Base-by-base conservation (phyloP, 164 flowering plant species). In the Cinnamomum chago region DNA sequence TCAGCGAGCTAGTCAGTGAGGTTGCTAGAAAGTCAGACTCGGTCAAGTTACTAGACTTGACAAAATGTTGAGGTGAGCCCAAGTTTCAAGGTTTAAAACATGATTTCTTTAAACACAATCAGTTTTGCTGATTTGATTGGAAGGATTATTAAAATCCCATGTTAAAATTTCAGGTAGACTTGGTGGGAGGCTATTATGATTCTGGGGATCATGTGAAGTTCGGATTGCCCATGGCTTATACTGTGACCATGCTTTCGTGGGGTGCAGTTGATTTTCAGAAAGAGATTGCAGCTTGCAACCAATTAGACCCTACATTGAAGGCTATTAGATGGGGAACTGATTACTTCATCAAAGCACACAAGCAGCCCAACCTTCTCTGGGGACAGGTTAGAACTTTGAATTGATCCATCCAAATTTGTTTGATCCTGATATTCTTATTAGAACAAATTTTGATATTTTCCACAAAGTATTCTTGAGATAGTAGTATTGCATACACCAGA, bases 151-250 rank as follows among this genome's bases (percentile, higher is more conserved):
- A 20, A 60, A 60, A 14, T 11, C 14, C 40, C 47, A 27, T 30
- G 22, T 47, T 50, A n/a, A 22, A 58, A 20, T 28, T 60, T 77
- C 87, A 92, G 97, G 92, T 86, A 81, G 80, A 92, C 75, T 82
- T 92, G 83, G 91, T 87, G 67, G 98, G 98, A 85, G 97, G 98
- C 22, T 94, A 94, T 74, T 92, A 90, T 75, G 98, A 92, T 76
- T 93, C 97, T 17, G 98, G 98, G 27, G 98, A 94, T 76, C 89
- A 90, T 80, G 96, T 94, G 50, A 94, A 94, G 80, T 92, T 92
- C 58, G 97, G 95, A 12, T 76, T 94, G 58, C 98, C 98, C 18
- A 88, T 91, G 95, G 98, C 97, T 6, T 94, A 75, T 65, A 82
- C 77, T 1, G 83, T 86, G 72, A 94, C 95, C 7, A 86, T 92